These are phyloP conservation scores for Acorus gramineus DNA, from an alignment of 106 monocot species.

Conservation along the genomic window DNA sequence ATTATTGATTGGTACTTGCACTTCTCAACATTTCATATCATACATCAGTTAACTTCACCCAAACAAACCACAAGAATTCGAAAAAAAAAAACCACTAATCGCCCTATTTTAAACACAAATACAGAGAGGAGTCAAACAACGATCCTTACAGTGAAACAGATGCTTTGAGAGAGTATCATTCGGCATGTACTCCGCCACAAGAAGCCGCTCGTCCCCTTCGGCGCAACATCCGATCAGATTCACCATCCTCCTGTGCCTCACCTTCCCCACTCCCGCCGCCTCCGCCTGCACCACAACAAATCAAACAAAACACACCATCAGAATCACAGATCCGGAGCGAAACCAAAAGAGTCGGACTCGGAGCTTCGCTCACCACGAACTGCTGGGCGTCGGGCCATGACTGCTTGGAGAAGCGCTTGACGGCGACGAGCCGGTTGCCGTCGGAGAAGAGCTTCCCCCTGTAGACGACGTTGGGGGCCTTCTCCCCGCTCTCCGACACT, in stretches of 20 bases:
- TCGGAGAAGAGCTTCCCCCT: slow-evolving; percentile 48
- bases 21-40: too few species aligned
- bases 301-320: slow-evolving; percentile 2
- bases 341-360: neutral
- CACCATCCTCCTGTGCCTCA: slow-evolving; percentile 82
- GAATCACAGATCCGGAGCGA: neutral
- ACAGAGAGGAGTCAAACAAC: neutral
- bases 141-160: slow-evolving; percentile 82
- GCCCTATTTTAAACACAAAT: neutral
- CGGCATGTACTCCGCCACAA: slow-evolving; percentile 96
- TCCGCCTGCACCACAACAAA: slow-evolving; percentile 31
- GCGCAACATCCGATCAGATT: slow-evolving; percentile 93
- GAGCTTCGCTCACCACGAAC: slow-evolving; percentile 47
- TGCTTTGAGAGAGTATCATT: slow-evolving; percentile 97
- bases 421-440: slow-evolving; percentile 57
- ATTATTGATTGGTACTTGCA: too few species aligned
- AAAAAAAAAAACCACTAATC: too few species aligned
- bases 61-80: too few species aligned
- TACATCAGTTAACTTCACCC: too few species aligned
- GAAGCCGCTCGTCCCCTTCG: slow-evolving; percentile 89
- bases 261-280: slow-evolving; percentile 80
- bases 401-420: slow-evolving; percentile 84
- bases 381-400: slow-evolving; percentile 99
- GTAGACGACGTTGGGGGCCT: slow-evolving; percentile 89
- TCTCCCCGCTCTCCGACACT: slow-evolving; percentile 96